Evolutionary conservation across 1,139 yeast genomes (phyloP), one percentile per base, ranked within the genome.

Genomic region (Debaryomyces sp.): DNA sequence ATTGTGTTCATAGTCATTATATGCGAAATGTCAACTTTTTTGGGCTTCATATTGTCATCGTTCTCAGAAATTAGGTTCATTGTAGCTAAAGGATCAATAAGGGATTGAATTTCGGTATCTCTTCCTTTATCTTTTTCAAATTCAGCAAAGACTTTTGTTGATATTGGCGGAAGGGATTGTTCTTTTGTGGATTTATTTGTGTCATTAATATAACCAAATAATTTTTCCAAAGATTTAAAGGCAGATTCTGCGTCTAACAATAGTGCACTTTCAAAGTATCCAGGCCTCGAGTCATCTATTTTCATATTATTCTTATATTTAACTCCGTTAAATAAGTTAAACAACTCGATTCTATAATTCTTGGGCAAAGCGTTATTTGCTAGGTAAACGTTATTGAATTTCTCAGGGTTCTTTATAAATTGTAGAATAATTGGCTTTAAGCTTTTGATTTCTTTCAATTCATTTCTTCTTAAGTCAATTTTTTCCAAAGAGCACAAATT

Each of bases 281-380:
- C 88, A 0, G 89, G 88, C 50, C 78, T 66, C 8, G 85, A 80
- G 48, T 85, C 88, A 59, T 84, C 88, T 44, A 84, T 77, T 55
- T 78, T 74, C 52, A 82, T 62, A 18, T 62, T 62, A 50, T 79
- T 81, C 35, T 70, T 68, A 50, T 73, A 77, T 47, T 74, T 78
- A 26, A 80, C 78, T 12, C 85, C 85, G 55, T 83, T 80, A 51
- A 74, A 63, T 50, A 77, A 59, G 59, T 82, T 81, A 63, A 82
- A 82, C 27, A 82, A 58, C 43, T 82, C 86, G 27, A 75, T 72
- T 51, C 87, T 61, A 54, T 77, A 80, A 26, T 73, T 75, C 55
- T 81, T 76, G 21, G 68, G 81, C 48, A 71, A 68, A 44, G 73
- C 73, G 55, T 82, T 82, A 35, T 73, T 75, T 6, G 73, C 61